These are phyloP conservation scores for Pseudopyricularia javanii DNA, from an alignment of 2,329 filamentous ascomycete species.

Conservation along the genomic window DNA sequence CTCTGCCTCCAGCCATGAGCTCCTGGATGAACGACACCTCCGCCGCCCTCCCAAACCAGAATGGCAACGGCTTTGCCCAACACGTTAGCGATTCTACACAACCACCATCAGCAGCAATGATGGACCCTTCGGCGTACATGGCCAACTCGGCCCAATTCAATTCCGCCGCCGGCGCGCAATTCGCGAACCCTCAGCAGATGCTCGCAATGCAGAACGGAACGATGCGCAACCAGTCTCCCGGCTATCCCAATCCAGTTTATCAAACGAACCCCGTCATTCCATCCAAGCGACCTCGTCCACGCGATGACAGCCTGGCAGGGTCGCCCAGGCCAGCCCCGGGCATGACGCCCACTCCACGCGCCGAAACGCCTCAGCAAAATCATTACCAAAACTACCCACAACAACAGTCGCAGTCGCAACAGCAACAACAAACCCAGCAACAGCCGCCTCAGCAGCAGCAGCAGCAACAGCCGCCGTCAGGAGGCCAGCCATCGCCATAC, in stretches of 20 bases:
- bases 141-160: slow-evolving; percentile 48
- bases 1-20: slow-evolving; percentile 45
- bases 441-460: slow-evolving; percentile 48
- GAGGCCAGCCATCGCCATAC: slow-evolving; percentile 57
- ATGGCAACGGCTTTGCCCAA: slow-evolving; percentile 52
- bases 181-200: slow-evolving; percentile 45
- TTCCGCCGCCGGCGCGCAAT: slow-evolving; percentile 31
- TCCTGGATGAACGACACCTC: slow-evolving; percentile 61
- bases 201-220: slow-evolving; percentile 66
- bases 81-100: slow-evolving; percentile 47
- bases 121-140: slow-evolving; percentile 55
- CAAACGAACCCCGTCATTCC: slow-evolving; percentile 79
- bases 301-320: slow-evolving; percentile 73
- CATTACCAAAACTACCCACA: slow-evolving; percentile 60
- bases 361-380: slow-evolving; percentile 79
- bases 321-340: slow-evolving; percentile 67
- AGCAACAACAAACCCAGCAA: background rate
- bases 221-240: slow-evolving; percentile 72
- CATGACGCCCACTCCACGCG: slow-evolving; percentile 70
- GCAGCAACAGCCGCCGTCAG: slow-evolving; percentile 46
- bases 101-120: slow-evolving; percentile 40
- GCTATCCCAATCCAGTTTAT: slow-evolving; percentile 67
- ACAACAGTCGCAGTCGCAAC: slow-evolving; percentile 1
- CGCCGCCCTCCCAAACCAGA: slow-evolving; percentile 46
- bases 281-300: slow-evolving; percentile 72